Percentiles rank a stretch among this genome's conserved stretches.
Evolutionary conservation across 2,329 filamentous ascomycete species (phyloP).

Genomic region (Aspergillus fumigatiaffinis): DNA sequence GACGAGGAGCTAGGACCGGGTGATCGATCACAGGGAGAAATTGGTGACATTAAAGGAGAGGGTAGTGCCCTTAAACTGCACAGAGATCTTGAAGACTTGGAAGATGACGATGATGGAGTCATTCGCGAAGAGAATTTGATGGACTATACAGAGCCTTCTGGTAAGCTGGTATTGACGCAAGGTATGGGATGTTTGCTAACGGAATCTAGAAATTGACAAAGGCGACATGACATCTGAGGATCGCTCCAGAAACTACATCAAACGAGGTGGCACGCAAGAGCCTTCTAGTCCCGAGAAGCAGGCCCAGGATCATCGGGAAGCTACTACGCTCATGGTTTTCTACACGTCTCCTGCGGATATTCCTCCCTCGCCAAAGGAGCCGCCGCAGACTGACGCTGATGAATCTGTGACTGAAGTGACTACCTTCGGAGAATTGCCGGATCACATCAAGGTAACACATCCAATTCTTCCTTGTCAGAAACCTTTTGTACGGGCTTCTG

Average conservation of each 20-base stretch:
- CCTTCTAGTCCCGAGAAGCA: conserved; percentile 40
- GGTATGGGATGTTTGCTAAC: conserved; percentile 3
- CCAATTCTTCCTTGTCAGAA: neutral
- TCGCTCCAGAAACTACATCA: conserved; percentile 36
- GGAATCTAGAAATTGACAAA: conserved; percentile 37
- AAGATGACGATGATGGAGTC: conserved; percentile 56
- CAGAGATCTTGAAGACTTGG: conserved; percentile 53
- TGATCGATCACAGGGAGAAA: conserved; percentile 56
- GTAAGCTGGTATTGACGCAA: conserved; percentile 24
- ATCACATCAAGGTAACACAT: conserved; percentile 37
- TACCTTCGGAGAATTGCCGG: conserved; percentile 42
- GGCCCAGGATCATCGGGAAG: conserved; percentile 45
- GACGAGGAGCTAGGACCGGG: conserved; percentile 59
- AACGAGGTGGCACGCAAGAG: conserved; percentile 39
- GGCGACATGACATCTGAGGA: conserved; percentile 32
- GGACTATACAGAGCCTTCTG: conserved; percentile 29
- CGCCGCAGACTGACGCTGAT: conserved; percentile 35
- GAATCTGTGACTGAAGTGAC: conserved; percentile 33
- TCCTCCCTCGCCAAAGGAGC: conserved; percentile 46
- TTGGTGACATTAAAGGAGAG: conserved; percentile 57
- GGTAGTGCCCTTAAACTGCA: conserved; percentile 49
- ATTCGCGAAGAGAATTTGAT: conserved; percentile 39
- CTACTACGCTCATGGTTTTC: conserved; percentile 46
- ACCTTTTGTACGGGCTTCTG: too few relatives aligned
- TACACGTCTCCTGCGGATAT: conserved; percentile 45